Percentiles rank a stretch among this genome's conserved stretches.
phyloP scores from a whole-genome alignment of 495 filamentous ascomycete species.

The Penicillium tannophilum region DNA sequence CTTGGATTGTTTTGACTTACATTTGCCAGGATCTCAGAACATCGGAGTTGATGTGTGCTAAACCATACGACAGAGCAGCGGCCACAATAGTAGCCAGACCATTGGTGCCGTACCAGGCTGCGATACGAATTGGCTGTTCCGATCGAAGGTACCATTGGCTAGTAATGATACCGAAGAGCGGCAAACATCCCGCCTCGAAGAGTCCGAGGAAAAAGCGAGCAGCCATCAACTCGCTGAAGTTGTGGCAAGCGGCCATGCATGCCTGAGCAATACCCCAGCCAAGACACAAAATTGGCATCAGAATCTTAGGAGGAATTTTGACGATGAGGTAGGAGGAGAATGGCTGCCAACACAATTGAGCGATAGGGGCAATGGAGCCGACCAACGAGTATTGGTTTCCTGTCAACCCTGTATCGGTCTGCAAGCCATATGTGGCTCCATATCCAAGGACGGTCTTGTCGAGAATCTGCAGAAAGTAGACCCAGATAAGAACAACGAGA shows the following conservation, averaged over 20 bases:
- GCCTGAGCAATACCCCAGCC: slow-evolving; percentile 54
- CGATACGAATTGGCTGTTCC: slow-evolving; percentile 53
- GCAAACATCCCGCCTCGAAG: slow-evolving; percentile 61
- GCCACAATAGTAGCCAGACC: slow-evolving; percentile 51
- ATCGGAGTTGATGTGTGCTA: slow-evolving; percentile 58
- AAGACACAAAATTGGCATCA: slow-evolving; percentile 61
- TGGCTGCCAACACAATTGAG: slow-evolving; percentile 67
- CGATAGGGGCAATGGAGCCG: slow-evolving; percentile 63
- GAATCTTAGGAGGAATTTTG: slow-evolving; percentile 63
- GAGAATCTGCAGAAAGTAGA: slow-evolving; percentile 66
- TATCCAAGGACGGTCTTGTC: slow-evolving; percentile 68
- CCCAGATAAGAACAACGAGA: slow-evolving; percentile 61
- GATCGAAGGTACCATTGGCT: slow-evolving; percentile 52
- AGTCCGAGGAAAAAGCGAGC: slow-evolving; percentile 49
- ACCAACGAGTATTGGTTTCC: slow-evolving; percentile 64
- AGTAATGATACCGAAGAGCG: slow-evolving; percentile 57
- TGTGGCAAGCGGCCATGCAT: slow-evolving; percentile 48
- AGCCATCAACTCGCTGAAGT: slow-evolving; percentile 46
- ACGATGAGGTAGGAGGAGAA: slow-evolving; percentile 66
- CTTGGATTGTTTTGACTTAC: slow-evolving; percentile 32
- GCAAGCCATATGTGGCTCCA: slow-evolving; percentile 64
- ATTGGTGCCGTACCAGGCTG: slow-evolving; percentile 54
- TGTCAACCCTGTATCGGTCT: slow-evolving; percentile 52
- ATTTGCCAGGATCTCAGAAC: slow-evolving; percentile 62
- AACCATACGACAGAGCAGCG: slow-evolving; percentile 47